These are phyloP conservation scores for Cunninghamia lanceolata DNA, from an alignment of 75 land plant genomes.

Conservation along the genomic window DNA sequence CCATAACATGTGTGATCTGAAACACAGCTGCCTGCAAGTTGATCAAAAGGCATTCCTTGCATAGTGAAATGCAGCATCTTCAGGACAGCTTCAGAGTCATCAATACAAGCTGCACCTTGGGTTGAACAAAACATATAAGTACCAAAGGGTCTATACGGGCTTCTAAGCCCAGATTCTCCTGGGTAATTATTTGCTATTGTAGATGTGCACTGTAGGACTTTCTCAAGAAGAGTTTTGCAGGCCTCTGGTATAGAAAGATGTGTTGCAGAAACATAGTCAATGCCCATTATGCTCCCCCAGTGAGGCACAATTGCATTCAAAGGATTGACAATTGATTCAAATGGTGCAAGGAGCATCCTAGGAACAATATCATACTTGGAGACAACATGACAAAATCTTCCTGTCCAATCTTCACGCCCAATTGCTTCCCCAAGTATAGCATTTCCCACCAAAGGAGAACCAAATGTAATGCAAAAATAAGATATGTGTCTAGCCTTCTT, in stretches of 20 bases:
- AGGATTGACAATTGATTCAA: background rate
- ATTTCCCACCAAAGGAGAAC: no score
- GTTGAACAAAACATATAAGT: slow-evolving; percentile 4
- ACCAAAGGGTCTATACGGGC: slow-evolving; percentile 19
- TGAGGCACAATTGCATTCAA: background rate
- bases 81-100: background rate
- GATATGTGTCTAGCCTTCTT: no score
- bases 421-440: no score
- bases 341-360: slow-evolving; percentile 19
- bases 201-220: background rate
- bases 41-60: background rate
- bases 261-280: no score
- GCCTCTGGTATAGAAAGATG: no score
- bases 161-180: background rate
- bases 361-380: background rate
- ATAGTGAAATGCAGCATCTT: slow-evolving; percentile 6
- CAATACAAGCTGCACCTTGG: slow-evolving; percentile 11
- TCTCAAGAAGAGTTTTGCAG: background rate
- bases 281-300: no score
- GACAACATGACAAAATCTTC: no score
- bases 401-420: no score
- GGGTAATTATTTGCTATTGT: background rate
- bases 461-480: no score
- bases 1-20: background rate
- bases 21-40: background rate